Base-by-base conservation (phyloP, 2,329 filamentous ascomycete genomes). In the Celoporthe dispersa region DNA sequence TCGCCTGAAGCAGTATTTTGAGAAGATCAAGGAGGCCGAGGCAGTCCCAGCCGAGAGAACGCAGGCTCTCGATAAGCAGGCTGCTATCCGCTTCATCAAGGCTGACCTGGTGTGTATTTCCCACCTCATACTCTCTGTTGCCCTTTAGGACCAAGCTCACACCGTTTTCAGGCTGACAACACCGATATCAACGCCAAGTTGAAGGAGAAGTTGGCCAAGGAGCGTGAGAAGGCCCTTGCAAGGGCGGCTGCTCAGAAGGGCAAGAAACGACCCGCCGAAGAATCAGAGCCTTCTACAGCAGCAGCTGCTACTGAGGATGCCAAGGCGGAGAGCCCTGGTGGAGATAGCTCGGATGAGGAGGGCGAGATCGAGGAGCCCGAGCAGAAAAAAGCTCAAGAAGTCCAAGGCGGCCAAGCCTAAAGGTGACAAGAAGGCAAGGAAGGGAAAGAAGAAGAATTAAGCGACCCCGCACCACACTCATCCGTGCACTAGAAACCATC, bases 1-100 rank as follows among this genome's bases (percentile, higher is more conserved):
- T 70, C 90, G 96, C 69, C 91, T 98, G 67, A 94, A 91, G 80
- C 92, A 94, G 78, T 98, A 98, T 80, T 97, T 97, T 81, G 89
- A 88, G 71, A 99, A 98, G 83, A 95, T 98, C 79, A 93, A 96
- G 77, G 84, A 85, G 19, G 87, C 89, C 3, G 94, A 98, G 80
- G 86, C 84, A 8, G 87, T 88, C 1, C 85, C 86, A 3, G 80
- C 83, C 67, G 84, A 88, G 76, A 85, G 86, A 41, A 83, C 80
- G 57, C 77, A 81, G 71, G 86, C 83, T 1, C 82, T 93, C 73
- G 88, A 98, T 77, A 94, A 92, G 75, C 88, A 89, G 73, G 94
- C 94, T 7, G 92, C 93, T 19, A 89, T 88, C 66, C 87, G 95
- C 65, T 92, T 99, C 71, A 90, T 99, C 75, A 93, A 91, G 77